Percentiles rank a stretch among this genome's conserved stretches.
Evolutionary conservation across 768 basidiomycete species (phyloP).

Genomic region (Tricholoma matsutake): DNA sequence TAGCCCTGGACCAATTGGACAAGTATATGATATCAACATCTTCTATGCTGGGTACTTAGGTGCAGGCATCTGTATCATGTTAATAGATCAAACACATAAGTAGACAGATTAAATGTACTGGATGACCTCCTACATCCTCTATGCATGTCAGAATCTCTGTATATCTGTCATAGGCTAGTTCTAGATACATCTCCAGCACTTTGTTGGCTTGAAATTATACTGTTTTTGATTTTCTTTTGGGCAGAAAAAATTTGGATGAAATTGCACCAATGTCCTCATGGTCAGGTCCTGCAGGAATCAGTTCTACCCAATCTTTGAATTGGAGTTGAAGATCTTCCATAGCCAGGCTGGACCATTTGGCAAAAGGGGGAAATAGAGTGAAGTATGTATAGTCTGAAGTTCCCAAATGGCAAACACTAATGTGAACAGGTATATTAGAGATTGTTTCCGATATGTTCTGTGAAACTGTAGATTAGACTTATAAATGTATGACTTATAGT

Average conservation of each 20-base stretch:
- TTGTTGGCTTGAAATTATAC: neutral
- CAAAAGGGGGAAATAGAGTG: neutral
- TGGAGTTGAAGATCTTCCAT: neutral
- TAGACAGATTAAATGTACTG: too few species aligned
- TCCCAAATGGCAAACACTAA: neutral
- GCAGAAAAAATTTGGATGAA: neutral
- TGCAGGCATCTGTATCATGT: too few species aligned
- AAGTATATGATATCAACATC: too few species aligned
- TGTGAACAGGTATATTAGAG: neutral
- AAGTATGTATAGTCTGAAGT: neutral
- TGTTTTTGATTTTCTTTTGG: neutral
- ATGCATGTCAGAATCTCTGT: neutral
- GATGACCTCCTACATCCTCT: neutral
- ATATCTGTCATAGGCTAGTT: neutral
- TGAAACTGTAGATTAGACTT: neutral
- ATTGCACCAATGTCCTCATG: neutral
- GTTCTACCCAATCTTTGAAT: neutral
- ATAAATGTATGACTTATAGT: neutral
- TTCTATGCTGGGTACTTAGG: too few species aligned
- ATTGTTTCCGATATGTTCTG: neutral
- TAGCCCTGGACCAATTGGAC: too few species aligned
- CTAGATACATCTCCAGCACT: neutral
- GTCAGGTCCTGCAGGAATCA: neutral
- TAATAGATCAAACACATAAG: too few species aligned
- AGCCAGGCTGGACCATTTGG: neutral